phyloP scores from a whole-genome alignment of 805 yeast genomes.

The Monosporozyma siamensis region DNA sequence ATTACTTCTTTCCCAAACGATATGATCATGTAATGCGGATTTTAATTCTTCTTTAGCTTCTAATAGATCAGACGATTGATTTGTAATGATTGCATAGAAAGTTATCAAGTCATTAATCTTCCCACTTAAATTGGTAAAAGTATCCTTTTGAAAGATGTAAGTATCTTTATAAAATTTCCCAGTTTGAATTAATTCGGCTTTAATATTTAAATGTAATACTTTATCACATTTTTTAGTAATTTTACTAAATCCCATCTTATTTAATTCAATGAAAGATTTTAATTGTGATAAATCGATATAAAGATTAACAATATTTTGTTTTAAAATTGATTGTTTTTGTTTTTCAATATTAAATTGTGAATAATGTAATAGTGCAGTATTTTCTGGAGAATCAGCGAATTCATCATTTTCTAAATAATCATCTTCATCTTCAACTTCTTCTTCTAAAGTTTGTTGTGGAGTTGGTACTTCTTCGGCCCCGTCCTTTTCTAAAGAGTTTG shows the following conservation, averaged over 20 bases:
- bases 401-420: slow-evolving; percentile 34
- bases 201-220: slow-evolving; percentile 48
- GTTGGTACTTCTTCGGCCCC: too few relatives aligned
- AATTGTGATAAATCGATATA: slow-evolving; percentile 75
- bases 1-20: slow-evolving; percentile 93
- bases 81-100: slow-evolving; percentile 45
- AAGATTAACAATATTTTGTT: slow-evolving; percentile 50
- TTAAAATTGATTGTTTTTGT: slow-evolving; percentile 54
- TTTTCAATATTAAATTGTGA: slow-evolving; percentile 41
- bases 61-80: slow-evolving; percentile 30
- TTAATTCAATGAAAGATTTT: slow-evolving; percentile 74
- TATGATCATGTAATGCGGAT: slow-evolving; percentile 71
- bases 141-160: slow-evolving; percentile 44
- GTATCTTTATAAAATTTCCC: slow-evolving; percentile 39
- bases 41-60: slow-evolving; percentile 46
- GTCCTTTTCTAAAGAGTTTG: too few relatives aligned
- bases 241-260: slow-evolving; percentile 78
- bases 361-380: slow-evolving; percentile 43
- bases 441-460: not conserved
- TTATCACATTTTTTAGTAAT: slow-evolving; percentile 88
- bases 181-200: slow-evolving; percentile 38
- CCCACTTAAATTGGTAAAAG: slow-evolving; percentile 41
- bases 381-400: slow-evolving; percentile 32
- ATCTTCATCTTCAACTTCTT: slow-evolving; percentile 16
- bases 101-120: slow-evolving; percentile 46